phyloP scores from a whole-genome alignment of 371 early-diverging fungal species.

The Mortierella sp. region DNA sequence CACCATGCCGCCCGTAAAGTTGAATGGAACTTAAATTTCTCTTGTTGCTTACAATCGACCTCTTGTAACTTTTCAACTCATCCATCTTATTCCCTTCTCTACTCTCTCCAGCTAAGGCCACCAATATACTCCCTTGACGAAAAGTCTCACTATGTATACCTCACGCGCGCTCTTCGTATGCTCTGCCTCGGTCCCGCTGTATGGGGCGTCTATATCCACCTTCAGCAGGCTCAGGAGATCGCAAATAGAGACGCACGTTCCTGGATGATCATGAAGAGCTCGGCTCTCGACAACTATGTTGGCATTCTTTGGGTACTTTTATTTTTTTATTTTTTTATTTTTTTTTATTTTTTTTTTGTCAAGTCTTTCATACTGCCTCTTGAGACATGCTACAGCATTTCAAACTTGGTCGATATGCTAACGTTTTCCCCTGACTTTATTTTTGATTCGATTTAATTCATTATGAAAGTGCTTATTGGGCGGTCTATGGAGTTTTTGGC shows the following conservation, averaged over 20 bases:
- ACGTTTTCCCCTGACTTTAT: constrained; percentile 6
- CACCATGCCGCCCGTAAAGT: no score
- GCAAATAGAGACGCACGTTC: constrained; percentile 62
- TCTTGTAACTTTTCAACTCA: background rate
- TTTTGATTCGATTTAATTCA: background rate
- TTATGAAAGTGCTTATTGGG: constrained; percentile 58
- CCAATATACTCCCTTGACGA: constrained; percentile 35
- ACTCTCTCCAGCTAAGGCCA: constrained; percentile 22
- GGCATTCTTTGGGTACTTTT: constrained; percentile 67
- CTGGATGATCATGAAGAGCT: constrained; percentile 58
- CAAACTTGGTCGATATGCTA: constrained; percentile 18
- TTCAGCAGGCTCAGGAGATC: constrained; percentile 54
- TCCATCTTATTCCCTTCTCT: background rate
- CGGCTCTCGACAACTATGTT: constrained; percentile 63
- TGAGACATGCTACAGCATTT: no score
- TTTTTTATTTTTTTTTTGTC: constrained; percentile 2
- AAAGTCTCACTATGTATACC: constrained; percentile 25
- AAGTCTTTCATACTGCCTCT: background rate
- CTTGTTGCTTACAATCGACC: background rate
- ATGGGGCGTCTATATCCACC: constrained; percentile 57
- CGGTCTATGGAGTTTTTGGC: constrained; percentile 69
- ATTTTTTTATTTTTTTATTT: background rate
- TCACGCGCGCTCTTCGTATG: constrained; percentile 32
- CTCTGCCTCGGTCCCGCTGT: constrained; percentile 56
- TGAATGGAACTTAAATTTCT: background rate